Base-by-base conservation (phyloP, 1,284 basidiomycete genomes). In the Microbotryum violaceum region DNA sequence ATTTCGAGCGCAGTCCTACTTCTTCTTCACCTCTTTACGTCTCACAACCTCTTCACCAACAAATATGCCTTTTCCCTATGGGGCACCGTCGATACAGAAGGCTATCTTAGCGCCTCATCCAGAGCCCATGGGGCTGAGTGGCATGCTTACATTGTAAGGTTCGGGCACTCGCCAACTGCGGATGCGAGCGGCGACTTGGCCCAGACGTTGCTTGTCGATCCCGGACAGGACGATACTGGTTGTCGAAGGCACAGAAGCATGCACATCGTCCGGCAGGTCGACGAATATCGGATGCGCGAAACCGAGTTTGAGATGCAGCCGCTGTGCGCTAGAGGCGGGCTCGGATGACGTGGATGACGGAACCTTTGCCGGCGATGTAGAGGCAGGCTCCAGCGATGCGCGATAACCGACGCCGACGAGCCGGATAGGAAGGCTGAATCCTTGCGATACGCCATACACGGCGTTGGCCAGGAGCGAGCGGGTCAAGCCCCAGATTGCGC, bases 341-440 rank as follows among this genome's bases (percentile, higher is more conserved):
- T 42, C 6, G 10, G 55, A 52, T 46, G 63, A 64, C 16, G 69
- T 68, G 12, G 70, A 64, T 46, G 63, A 37, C 31, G 25, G 29
- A 6, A 49, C 14, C 6, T 49, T 18, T 4, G 53, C 2, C 23
- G 54, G 29, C 27, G 18, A 29, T 56, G 71, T 67, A 58, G 71
- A 70, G n/a, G 74, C 73, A 67, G 45, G 80, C 78, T 98, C 94
- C 59, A 98, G 76, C 2, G 84, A 82, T 4, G 86, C 93, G 73
- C 94, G 82, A 78, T 92, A 98, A 2, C 94, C 94, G 48, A 98
- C 93, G 45, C 94, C 96, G 62, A 97, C 94, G 61, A 98, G 82
- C 68, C 86, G 86, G 23, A 98, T 76, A 16, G 88, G 85, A 9
- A 89, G 81, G 0, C 81, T 82, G 78, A 91, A 97, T 2, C 93